A percentile compares a stretch with the other conserved stretches of the same genome.
Evolutionary conservation across 768 basidiomycete genomes (phyloP).

Genomic region (Pluteus cervinus): DNA sequence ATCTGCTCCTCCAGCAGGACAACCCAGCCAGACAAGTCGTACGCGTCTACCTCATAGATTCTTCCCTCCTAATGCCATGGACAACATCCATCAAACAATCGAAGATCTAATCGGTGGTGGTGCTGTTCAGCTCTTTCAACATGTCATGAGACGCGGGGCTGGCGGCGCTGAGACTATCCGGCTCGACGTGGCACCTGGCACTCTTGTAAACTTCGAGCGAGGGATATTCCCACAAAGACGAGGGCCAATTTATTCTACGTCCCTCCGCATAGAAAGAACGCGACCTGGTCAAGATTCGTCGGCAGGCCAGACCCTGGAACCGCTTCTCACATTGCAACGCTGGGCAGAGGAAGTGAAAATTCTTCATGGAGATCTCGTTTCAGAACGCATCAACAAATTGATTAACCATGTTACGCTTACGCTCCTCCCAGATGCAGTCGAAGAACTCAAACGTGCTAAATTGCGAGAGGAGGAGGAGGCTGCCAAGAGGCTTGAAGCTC

Average conservation of each 20-base stretch:
- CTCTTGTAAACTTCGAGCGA: conserved; percentile 56
- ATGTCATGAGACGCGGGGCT: conserved; percentile 61
- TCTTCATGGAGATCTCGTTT: conserved; percentile 67
- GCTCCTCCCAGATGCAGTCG: conserved; percentile 74
- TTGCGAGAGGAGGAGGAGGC: conserved; percentile 50
- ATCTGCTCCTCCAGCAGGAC: conserved; percentile 33
- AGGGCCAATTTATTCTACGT: conserved; percentile 41
- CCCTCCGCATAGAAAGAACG: conserved; percentile 67
- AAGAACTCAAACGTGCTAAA: conserved; percentile 53
- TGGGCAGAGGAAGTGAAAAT: conserved; percentile 89
- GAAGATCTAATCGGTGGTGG: conserved; percentile 79
- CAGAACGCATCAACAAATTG: conserved; percentile 61
- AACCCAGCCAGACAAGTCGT: conserved; percentile 39
- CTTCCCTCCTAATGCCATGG: conserved; percentile 41
- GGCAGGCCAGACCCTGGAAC: conserved; percentile 68
- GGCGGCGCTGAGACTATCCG: conserved; percentile 63
- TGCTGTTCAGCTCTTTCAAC: conserved; percentile 78
- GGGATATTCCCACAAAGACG: conserved; percentile 43
- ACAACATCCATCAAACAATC: conserved; percentile 70
- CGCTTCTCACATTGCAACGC: conserved; percentile 74
- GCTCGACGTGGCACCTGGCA: conserved; percentile 67
- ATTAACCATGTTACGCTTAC: conserved; percentile 66
- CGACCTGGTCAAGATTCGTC: conserved; percentile 36
- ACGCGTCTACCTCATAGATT: conserved; percentile 54
- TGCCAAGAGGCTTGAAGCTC: conserved; percentile 34